Evolutionary conservation across 192 early-diverging fungal species (phyloP), one percentile per base, ranked within the genome.

Genomic region (Funneliformis geosporum): DNA sequence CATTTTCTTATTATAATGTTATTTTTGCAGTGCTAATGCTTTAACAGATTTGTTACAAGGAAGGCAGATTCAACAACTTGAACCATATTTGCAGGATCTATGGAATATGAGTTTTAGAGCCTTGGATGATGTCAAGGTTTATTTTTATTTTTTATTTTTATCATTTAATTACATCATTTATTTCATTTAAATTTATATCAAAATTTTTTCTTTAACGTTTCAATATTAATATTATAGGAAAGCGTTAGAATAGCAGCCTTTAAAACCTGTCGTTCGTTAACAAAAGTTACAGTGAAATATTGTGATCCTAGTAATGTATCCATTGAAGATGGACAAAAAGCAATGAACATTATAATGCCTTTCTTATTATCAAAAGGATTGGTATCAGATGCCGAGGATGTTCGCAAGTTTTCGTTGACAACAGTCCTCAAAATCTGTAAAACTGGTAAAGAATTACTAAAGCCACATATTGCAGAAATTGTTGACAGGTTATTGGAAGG

Each of bases 101-200:
- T 98, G 97, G 97, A 88, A 84, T 25, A 96, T 97, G 95, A 91
- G 89, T 16, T 98, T 98, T 86, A 82, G 96, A 39, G 91, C 90
- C 28, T 80, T 98, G 38, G 97, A 98, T 80, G 97, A 98, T 77
- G 96, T 98, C 82, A 97, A 97, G 81, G 67, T 69, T 43, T 9
- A 16, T 69, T 21, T 40, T 38, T 39, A 28, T 33, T 33, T 33
- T 2, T 33, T 33, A 2, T 33, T 0, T 33, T n/a, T n/a, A n/a
- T n/a, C n/a, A 33, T 65, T 65, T 27, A 27, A 65, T 18, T 8
- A 18, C 62, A 25, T 65, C 11, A 40, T 2, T 42, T n/a, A 7
- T 40, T 11, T n/a, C 12, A 68, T 64, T 27, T 64, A 8, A n/a
- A 27, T 21, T 69, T 14, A 40, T 38, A 38, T 21, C 42, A 5